phyloP scores from a whole-genome alignment of 192 early-diverging fungal species.

The Diversispora eburnea region DNA sequence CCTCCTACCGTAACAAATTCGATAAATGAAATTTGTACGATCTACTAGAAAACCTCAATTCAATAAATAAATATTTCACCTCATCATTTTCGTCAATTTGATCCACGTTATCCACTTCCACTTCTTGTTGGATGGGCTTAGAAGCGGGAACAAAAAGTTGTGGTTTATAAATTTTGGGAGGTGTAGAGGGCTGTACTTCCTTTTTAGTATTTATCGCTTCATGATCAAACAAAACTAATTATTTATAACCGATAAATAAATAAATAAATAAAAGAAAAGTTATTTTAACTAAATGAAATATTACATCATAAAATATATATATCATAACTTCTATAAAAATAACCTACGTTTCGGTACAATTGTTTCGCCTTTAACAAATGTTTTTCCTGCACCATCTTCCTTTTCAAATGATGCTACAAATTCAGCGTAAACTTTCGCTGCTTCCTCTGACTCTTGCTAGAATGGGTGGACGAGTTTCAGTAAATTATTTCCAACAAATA shows the following conservation, averaged over 20 bases:
- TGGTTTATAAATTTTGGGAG: conserved; percentile 39
- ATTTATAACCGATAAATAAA: neutral
- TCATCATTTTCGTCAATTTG: conserved; percentile 32
- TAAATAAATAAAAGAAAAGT: neutral
- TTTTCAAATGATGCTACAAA: conserved; percentile 80
- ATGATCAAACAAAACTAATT: conserved; percentile 41
- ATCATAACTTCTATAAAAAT: neutral
- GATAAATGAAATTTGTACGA: too few relatives aligned
- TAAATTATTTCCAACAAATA: conserved; percentile 4
- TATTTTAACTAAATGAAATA: neutral
- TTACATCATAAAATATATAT: neutral
- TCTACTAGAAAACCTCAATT: neutral
- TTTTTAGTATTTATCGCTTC: conserved; percentile 38
- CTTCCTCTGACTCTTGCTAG: conserved; percentile 74
- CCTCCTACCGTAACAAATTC: conserved; percentile 3
- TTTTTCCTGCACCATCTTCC: conserved; percentile 40
- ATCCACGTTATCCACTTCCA: neutral
- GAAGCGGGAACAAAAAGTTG: conserved; percentile 30
- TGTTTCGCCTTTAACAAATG: conserved; percentile 52
- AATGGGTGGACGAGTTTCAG: neutral
- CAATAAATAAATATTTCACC: neutral
- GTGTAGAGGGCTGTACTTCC: conserved; percentile 25
- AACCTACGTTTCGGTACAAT: conserved; percentile 43
- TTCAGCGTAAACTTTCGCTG: conserved; percentile 71
- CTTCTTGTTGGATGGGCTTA: conserved; percentile 7